Base-by-base conservation (phyloP, 305 asterid genomes). In the Lippia alba region DNA sequence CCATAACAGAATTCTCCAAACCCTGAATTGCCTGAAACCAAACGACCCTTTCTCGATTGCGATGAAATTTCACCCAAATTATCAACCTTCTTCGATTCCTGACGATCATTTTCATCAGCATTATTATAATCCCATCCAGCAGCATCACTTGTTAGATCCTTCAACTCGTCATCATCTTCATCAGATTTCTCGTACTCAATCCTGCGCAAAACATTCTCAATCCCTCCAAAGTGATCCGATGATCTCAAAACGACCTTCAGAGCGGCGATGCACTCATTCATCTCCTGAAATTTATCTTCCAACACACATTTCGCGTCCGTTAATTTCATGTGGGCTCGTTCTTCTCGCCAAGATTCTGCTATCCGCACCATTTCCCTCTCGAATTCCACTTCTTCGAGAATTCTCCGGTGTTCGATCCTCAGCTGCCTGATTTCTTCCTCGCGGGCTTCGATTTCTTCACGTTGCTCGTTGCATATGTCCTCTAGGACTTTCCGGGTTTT, bases 291-390 rank as follows among this genome's bases (percentile, higher is more conserved):
- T 61, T 85, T 85, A 24, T 80, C 83, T 71, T 85, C 90, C 11
- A 85, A 62, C 53, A 81, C 53, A 64, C 78, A 54, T 32, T 67
- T 82, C 9, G 86, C 90, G 66, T 85, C 81, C 56, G 56, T 71
- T 51, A 85, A 53, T 74, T 76, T 85, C 86, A 82, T 76, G 55
- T 79, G 84, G 7, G 79, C 81, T 1, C 79, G 80, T 68, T 82
- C 87, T 67, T 85, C 90, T 0, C 84, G 86, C 90, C 86, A 80
- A 54, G 75, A 81, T 76, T 85, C 87, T 50, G 82, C 68, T 45
- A 82, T 24, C 56, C 76, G 86, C 57, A 78, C 53, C 85, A 85
- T 78, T 17, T 46, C 69, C 61, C 80, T 72, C 74, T 82, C 84
- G 45, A 80, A 81, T 34, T 71, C 86, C 49, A 81, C 77, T 45